Evolutionary conservation across 208 protist genomes (phyloP), one percentile per base, ranked within the genome.

Genomic region (Leptomonas seymouri): DNA sequence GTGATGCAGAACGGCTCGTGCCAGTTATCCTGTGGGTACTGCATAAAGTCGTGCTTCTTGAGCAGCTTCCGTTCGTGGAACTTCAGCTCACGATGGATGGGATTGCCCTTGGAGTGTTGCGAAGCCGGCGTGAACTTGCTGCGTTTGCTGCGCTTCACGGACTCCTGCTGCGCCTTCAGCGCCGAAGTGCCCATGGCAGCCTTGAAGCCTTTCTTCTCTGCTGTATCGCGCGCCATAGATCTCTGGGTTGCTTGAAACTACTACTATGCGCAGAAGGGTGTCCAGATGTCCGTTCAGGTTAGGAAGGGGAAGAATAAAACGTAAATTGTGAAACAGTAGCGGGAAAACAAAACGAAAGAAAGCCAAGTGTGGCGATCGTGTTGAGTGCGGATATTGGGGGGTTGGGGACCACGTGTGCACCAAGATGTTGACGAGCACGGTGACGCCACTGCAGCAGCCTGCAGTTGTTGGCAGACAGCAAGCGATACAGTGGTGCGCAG

Each of bases 31-130:
- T 96, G 84, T 21, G 81, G 84, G 70, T 96, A 97, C 74, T 96
- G 88, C 89, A 96, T 93, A 41, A 97, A 97, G 81, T 97, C 90
- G 51, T 95, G 89, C 70, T 95, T 95, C 69, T 93, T 91, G 28
- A 97, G 86, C 25, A 97, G 79, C 66, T 95, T 96, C 34, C 91
- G 81, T 78, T 97, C 90, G 76, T 96, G 90, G 56, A 86, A 94
- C 75, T 91, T 93, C n/a, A 97, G 82, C 30, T 77, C 72, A 31
- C 93, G 85, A 58, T 96, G 89, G 50, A 97, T 86, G 0, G 88
- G 87, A 67, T 95, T 95, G 25, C 89, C 89, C 44, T 87, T 84
- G 56, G 85, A 92, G 60, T 91, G 84, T 45, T 87, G 70, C 21
- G 91, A 96, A 18, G 61, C 45, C 1, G 85, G 85, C 14, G 88